Evolutionary conservation across 2,329 filamentous ascomycete genomes (phyloP), one percentile per base, ranked within the genome.

Genomic region (Paecilomyces formosus): DNA sequence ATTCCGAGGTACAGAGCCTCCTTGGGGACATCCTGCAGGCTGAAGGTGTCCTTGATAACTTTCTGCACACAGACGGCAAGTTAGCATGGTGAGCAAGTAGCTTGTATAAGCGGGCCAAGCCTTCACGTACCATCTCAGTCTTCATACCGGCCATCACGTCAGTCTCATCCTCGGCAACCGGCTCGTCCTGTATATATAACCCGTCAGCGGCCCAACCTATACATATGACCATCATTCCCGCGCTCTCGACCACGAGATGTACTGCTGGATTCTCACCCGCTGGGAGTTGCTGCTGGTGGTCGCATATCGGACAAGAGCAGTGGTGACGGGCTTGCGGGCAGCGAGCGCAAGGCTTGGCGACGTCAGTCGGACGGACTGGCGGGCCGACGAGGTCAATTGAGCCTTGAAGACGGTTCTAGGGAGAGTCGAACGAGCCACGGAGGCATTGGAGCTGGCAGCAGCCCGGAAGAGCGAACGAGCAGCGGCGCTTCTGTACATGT

Each of bases 41-140:
- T 82, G 68, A 92, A 88, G 0, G 88, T 88, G 13, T 90, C 85
- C 66, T 85, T 85, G 68, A 91, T 82, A 8, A 82, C 82, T 68
- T 81, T 76, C 85, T 90, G 66, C 4, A 62, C 33, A 18, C 49
- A 9, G 57, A 26, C 31, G 21, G 54, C 52, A 57, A 53, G 39
- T 45, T 18, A 45, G 39, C 15, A 45, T 45, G 5, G 7, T 18
- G 5, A 15, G 5, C 3, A 45, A 21, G 18, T 18, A 21, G 5
- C 9, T 45, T n/a, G 6, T 18, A 18, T 8, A 45, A 18, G 5
- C 7, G n/a, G 39, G 12, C 21, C 13, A 24, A 45, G 15, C 50
- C 11, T n/a, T 31, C 56, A 76, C 81, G 50, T 79, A 89, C 88
- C 68, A 90, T 68, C 67, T 85, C 82, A 55, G 74, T 68, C 64